These are phyloP conservation scores for Teunomyces gatunensis DNA, from an alignment of 805 yeast genomes.

Conservation along the genomic window DNA sequence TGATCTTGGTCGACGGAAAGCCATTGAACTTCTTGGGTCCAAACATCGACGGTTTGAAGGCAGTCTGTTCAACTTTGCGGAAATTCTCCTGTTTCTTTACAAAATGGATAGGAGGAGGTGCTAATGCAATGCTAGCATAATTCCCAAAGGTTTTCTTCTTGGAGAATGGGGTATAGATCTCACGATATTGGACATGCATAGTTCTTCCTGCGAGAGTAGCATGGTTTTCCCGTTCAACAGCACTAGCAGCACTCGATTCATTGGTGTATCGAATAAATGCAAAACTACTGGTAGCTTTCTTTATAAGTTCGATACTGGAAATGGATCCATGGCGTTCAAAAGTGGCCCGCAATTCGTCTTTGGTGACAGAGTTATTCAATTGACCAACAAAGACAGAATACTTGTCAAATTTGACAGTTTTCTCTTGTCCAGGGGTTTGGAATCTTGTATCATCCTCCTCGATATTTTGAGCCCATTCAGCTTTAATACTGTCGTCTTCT, in stretches of 20 bases:
- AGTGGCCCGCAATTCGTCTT: slow-evolving; percentile 53
- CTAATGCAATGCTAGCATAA: slow-evolving; percentile 48
- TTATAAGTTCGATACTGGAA: slow-evolving; percentile 52
- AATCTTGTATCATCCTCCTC: slow-evolving; percentile 27
- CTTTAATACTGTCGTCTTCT: slow-evolving; percentile 51
- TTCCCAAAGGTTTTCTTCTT: slow-evolving; percentile 6
- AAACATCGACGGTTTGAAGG: background rate
- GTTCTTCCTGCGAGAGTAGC: slow-evolving; percentile 69
- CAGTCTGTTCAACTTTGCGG: background rate
- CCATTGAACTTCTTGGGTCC: slow-evolving; percentile 11
- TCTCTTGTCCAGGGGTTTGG: slow-evolving; percentile 25
- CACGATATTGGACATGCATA: slow-evolving; percentile 83
- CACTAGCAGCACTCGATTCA: slow-evolving; percentile 78
- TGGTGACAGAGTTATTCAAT: slow-evolving; percentile 52
- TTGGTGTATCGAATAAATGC: slow-evolving; percentile 69
- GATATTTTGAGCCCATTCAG: slow-evolving; percentile 86
- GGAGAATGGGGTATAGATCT: slow-evolving; percentile 29
- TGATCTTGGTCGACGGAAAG: slow-evolving; percentile 3
- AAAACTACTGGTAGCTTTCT: slow-evolving; percentile 51
- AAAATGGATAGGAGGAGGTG: slow-evolving; percentile 80
- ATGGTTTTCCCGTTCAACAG: slow-evolving; percentile 84
- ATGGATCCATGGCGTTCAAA: slow-evolving; percentile 70
- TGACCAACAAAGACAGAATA: slow-evolving; percentile 80
- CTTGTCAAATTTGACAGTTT: slow-evolving; percentile 49
- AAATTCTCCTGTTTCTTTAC: slow-evolving; percentile 7